Percentiles rank a stretch among this genome's conserved stretches.
These are phyloP conservation scores for Helichrysum umbraculigerum DNA, from an alignment of 129 eudicot species.

Conservation along the genomic window DNA sequence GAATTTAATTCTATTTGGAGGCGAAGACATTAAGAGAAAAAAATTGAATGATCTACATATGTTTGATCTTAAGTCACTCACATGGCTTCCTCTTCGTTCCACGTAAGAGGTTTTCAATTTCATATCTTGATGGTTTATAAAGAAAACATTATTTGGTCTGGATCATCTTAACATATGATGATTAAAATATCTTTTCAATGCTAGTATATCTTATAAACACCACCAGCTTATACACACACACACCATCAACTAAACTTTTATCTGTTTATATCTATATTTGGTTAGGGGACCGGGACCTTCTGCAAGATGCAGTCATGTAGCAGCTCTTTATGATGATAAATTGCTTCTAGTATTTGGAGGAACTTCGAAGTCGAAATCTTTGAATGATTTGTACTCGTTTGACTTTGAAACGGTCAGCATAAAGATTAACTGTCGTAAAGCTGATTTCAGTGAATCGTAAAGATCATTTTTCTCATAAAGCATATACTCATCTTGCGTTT, in stretches of 20 bases:
- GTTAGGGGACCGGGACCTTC: slow-evolving; percentile 84
- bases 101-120: slow-evolving; percentile 56
- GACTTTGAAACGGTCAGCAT: slow-evolving; percentile 99
- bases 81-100: slow-evolving; percentile 99
- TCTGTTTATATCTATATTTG: slow-evolving; percentile 12
- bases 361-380: slow-evolving; percentile 79
- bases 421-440: not conserved
- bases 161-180: not conserved
- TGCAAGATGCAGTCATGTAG: slow-evolving; percentile 89
- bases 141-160: not conserved
- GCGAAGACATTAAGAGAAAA: slow-evolving; percentile 83
- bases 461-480: slow-evolving; percentile 12
- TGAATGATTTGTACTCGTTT: slow-evolving; percentile 85
- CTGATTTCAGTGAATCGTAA: slow-evolving; percentile 5
- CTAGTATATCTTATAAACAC: not conserved
- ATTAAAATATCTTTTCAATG: not conserved
- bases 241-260: slow-evolving; percentile 9
- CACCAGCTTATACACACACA: not conserved
- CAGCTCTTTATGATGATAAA: slow-evolving; percentile 93
- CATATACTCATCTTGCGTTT: not conserved
- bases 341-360: slow-evolving; percentile 90
- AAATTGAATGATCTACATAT: slow-evolving; percentile 92
- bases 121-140: not conserved
- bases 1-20: slow-evolving; percentile 79
- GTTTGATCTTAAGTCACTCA: slow-evolving; percentile 97